Evolutionary conservation across 2,329 filamentous ascomycete genomes (phyloP), one percentile per base, ranked within the genome.

Genomic region (Verticillium nonalfalfae): DNA sequence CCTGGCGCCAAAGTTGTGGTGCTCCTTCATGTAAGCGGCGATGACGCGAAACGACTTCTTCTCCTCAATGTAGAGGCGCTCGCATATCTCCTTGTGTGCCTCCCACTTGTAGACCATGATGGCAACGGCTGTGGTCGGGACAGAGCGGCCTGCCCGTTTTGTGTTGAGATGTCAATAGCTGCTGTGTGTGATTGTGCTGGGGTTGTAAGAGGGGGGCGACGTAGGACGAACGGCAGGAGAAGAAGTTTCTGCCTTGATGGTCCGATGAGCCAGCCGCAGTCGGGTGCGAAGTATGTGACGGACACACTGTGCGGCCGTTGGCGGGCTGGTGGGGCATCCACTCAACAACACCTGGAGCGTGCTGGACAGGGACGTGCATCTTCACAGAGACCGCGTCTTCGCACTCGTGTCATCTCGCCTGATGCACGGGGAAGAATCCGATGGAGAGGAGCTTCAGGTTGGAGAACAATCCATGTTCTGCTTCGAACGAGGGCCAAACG

Each of bases 51-150:
- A 76, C 50, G 86, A 84, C 76, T 84, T 88, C 67, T 86, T 86
- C 75, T 95, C 89, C 62, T 87, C 84, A 67, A 94, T 90, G 69
- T 93, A 95, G 69, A 95, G 83, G 66, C 85, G 83, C 50, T 73
- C 73, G 68, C 76, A 78, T 68, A 69, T 74, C 59, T 78, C 72
- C 68, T 72, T 73, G 66, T 81, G 73, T 14, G 67, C 66, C n/a
- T 77, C 75, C 79, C 79, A 81, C 62, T 78, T 71, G 69, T 80
- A 81, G 21, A 76, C 77, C 79, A 80, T 81, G 66, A 56, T 74
- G 63, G 61, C 60, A 58, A 39, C 26, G 45, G 40, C 56, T 55
- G 11, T 21, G 5, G 40, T 11, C n/a, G 40, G 6, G n/a, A n/a
- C n/a, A 45, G 21, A 38, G 15, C 35, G 35, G 40, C 58, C 13